Conservation (phyloP, 2,329 filamentous ascomycete species). For the Zymoseptoria crescenta region DNA sequence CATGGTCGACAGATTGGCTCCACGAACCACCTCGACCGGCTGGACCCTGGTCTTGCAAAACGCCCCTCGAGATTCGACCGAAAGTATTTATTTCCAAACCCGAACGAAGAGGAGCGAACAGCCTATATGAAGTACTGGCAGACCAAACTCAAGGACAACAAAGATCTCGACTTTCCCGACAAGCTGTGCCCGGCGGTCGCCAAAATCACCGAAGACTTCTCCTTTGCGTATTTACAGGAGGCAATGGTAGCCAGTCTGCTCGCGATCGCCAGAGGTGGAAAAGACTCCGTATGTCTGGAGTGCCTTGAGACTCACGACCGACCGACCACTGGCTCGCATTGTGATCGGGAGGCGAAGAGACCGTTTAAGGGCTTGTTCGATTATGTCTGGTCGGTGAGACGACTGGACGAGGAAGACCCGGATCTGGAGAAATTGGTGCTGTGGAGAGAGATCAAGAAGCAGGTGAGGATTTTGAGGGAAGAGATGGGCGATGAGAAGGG, state of each 20-base stretch:
- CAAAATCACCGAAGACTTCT: constrained; percentile 56
- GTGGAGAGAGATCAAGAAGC: constrained; percentile 57
- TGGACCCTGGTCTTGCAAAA: constrained; percentile 58
- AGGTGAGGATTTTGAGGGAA: constrained; percentile 52
- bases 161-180: constrained; percentile 54
- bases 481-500: constrained; percentile 42
- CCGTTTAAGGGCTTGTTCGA: constrained; percentile 24
- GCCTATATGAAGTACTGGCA: constrained; percentile 59
- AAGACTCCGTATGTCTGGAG: constrained; percentile 26
- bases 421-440: constrained; percentile 46
- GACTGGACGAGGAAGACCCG: constrained; percentile 31
- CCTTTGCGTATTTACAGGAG: constrained; percentile 63
- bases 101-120: constrained; percentile 46
- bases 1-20: constrained; percentile 43
- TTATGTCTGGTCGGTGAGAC: constrained; percentile 21
- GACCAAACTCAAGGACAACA: constrained; percentile 45
- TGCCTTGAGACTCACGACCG: constrained; percentile 20
- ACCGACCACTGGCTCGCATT: constrained; percentile 13
- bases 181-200: constrained; percentile 52
- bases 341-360: constrained; percentile 16
- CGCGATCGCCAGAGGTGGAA: constrained; percentile 45
- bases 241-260: constrained; percentile 58
- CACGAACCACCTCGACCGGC: constrained; percentile 47
- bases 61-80: constrained; percentile 59
- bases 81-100: constrained; percentile 58